Conservation (phyloP, 2,329 filamentous ascomycete genomes). For the Parascedosporium putredinis region DNA sequence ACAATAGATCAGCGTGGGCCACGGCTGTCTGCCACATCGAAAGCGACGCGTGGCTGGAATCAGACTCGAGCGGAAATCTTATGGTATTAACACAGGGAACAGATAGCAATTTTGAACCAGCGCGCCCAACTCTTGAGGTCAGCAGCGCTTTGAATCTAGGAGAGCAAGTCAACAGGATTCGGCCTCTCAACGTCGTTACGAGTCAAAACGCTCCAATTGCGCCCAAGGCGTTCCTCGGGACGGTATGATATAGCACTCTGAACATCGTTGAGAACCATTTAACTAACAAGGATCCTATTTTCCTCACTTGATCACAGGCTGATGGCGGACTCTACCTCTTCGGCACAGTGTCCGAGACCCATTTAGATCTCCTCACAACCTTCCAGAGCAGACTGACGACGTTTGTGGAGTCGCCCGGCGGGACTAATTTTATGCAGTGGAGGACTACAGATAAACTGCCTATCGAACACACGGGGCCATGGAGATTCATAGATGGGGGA, state of each 20-base stretch:
- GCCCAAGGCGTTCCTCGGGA: slow-evolving; percentile 79
- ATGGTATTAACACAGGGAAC: slow-evolving; percentile 66
- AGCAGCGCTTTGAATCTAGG: slow-evolving; percentile 77
- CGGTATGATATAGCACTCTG: slow-evolving; percentile 50
- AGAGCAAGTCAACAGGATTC: slow-evolving; percentile 87
- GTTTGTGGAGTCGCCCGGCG: slow-evolving; percentile 57
- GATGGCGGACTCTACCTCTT: slow-evolving; percentile 90
- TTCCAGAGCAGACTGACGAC: slow-evolving; percentile 65
- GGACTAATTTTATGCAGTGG: slow-evolving; percentile 67
- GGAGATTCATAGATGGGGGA: slow-evolving; percentile 85
- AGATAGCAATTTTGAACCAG: slow-evolving; percentile 63
- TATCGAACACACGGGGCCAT: slow-evolving; percentile 64
- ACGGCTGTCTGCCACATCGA: slow-evolving; percentile 68
- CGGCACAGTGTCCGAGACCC: slow-evolving; percentile 60
- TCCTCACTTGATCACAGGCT: slow-evolving; percentile 40
- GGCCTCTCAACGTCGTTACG: slow-evolving; percentile 58
- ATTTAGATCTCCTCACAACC: slow-evolving; percentile 71
- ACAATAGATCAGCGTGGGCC: slow-evolving; percentile 73
- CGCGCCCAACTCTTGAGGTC: slow-evolving; percentile 58
- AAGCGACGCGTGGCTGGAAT: slow-evolving; percentile 66
- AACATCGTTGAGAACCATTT: too few species aligned
- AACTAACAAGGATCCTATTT: too few species aligned
- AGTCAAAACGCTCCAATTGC: slow-evolving; percentile 57
- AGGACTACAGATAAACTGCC: slow-evolving; percentile 65
- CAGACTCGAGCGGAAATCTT: slow-evolving; percentile 81